A percentile compares a stretch with the other conserved stretches of the same genome.
Conservation (phyloP, 2,329 filamentous ascomycete genomes). For the Fusarium oxysporum region DNA sequence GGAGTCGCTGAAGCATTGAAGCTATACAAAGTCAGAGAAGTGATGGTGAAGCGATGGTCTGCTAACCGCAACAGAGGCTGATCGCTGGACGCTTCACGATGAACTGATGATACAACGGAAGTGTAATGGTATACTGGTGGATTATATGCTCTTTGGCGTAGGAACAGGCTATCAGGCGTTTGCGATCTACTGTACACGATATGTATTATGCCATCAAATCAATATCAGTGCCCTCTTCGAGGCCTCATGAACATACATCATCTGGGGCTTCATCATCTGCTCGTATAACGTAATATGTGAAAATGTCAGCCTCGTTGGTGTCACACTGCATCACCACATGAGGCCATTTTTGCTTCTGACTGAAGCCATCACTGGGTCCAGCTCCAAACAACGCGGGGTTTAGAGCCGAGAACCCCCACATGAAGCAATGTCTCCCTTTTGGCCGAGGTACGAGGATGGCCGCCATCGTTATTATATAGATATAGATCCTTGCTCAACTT, state of each 20-base stretch:
- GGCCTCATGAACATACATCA: not conserved
- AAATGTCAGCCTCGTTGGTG: not conserved
- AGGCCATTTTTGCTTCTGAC: slow-evolving; percentile 29
- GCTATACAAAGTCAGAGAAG: slow-evolving; percentile 81
- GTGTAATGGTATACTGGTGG: slow-evolving; percentile 11
- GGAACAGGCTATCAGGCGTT: slow-evolving; percentile 29
- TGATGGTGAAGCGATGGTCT: slow-evolving; percentile 85
- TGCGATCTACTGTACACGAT: slow-evolving; percentile 6
- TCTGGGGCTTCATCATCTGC: not conserved
- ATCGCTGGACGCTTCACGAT: not conserved
- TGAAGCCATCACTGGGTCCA: slow-evolving; percentile 32
- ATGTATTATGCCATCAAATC: slow-evolving; percentile 13
- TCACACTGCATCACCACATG: slow-evolving; percentile 2
- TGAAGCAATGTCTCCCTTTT: slow-evolving; percentile 38
- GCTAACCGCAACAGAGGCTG: slow-evolving; percentile 74
- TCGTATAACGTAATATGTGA: not conserved
- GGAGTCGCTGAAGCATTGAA: slow-evolving; percentile 74
- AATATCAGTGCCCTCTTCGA: not conserved
- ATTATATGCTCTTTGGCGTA: not conserved
- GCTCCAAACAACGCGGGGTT: slow-evolving; percentile 41
- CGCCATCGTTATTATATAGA: not conserved
- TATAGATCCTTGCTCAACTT: not conserved
- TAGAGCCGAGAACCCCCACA: slow-evolving; percentile 40
- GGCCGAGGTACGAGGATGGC: slow-evolving; percentile 41
- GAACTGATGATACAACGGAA: not conserved